phyloP scores from a whole-genome alignment of 2,329 filamentous ascomycete species.

The Penicillium sp. region DNA sequence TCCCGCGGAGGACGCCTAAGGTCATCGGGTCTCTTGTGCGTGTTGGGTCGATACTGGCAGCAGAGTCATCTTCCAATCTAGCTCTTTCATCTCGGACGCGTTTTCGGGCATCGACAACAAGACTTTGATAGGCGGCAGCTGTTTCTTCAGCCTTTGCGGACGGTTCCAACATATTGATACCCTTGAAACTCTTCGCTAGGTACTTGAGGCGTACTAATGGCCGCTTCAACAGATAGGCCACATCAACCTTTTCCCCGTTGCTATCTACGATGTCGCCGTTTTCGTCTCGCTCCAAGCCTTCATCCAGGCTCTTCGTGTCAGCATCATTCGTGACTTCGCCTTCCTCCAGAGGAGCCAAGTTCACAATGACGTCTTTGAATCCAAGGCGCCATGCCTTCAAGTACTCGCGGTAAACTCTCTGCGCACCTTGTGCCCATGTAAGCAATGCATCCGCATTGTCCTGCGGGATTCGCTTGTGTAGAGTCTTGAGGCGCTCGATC shows the following conservation, averaged over 20 bases:
- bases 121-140: slow-evolving; percentile 62
- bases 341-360: slow-evolving; percentile 73
- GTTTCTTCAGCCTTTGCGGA: slow-evolving; percentile 57
- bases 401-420: slow-evolving; percentile 80
- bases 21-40: slow-evolving; percentile 76
- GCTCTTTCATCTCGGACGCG: slow-evolving; percentile 70
- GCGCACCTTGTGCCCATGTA: slow-evolving; percentile 75
- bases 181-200: slow-evolving; percentile 78
- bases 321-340: slow-evolving; percentile 51
- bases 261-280: slow-evolving; percentile 64
- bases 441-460: slow-evolving; percentile 70
- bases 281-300: slow-evolving; percentile 56
- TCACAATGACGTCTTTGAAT: slow-evolving; percentile 92
- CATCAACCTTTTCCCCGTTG: slow-evolving; percentile 86
- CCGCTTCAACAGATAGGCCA: slow-evolving; percentile 86
- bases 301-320: slow-evolving; percentile 52
- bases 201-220: slow-evolving; percentile 86
- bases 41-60: slow-evolving; percentile 75
- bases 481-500: slow-evolving; percentile 75
- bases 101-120: slow-evolving; percentile 74
- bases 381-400: slow-evolving; percentile 85
- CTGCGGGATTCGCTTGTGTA: slow-evolving; percentile 77
- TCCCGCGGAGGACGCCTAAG: slow-evolving; percentile 66
- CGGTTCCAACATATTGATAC: slow-evolving; percentile 43
- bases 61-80: slow-evolving; percentile 79